phyloP scores from a whole-genome alignment of 1,284 basidiomycete genomes.

The Ustilago curta region DNA sequence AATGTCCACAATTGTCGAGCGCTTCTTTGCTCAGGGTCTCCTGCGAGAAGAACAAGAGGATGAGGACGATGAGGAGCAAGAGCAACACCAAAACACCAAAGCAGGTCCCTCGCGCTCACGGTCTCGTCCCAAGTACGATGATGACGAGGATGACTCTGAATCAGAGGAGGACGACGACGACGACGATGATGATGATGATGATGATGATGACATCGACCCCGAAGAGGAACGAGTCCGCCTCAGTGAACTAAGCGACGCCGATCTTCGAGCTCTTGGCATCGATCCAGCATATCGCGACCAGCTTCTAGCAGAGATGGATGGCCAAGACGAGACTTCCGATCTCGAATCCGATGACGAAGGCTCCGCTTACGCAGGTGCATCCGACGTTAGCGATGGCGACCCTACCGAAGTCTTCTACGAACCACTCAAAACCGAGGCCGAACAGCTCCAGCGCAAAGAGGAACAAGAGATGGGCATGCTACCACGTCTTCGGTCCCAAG shows the following conservation, averaged over 20 bases:
- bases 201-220: conserved; percentile 47
- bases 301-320: conserved; percentile 44
- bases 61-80: conserved; percentile 60
- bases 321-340: conserved; percentile 38
- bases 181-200: conserved; percentile 51
- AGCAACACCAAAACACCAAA: conserved; percentile 28
- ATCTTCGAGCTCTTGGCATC: conserved; percentile 53
- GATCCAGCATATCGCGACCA: conserved; percentile 49
- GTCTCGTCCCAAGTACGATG: conserved; percentile 3
- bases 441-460: conserved; percentile 59
- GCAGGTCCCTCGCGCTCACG: conserved; percentile 23
- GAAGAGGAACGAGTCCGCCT: conserved; percentile 39
- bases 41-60: conserved; percentile 48
- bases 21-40: conserved; percentile 67
- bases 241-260: conserved; percentile 55
- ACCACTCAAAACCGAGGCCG: conserved; percentile 63
- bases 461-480: conserved; percentile 55
- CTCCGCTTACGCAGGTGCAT: conserved; percentile 60
- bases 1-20: conserved; percentile 52
- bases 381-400: conserved; percentile 63
- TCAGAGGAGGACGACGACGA: conserved; percentile 41
- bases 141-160: conserved; percentile 37
- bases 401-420: conserved; percentile 59
- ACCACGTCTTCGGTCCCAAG: conserved; percentile 44
- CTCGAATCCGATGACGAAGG: conserved; percentile 56